Evolutionary conservation across 345 rosid species (phyloP), one percentile per base, ranked within the genome.

Genomic region (Acer saccharum): DNA sequence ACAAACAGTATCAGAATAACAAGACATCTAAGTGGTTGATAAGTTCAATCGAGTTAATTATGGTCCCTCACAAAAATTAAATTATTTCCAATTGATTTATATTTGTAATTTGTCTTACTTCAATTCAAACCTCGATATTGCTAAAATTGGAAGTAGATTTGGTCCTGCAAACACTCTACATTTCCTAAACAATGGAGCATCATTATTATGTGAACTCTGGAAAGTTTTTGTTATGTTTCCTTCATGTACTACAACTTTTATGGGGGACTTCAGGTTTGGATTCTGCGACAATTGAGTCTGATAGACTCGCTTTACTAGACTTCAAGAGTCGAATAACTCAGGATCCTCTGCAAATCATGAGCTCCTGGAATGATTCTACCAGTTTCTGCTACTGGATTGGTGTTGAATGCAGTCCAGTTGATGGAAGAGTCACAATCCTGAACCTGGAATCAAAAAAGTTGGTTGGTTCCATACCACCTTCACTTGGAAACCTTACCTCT

Each of bases 271-370:
- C 67, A 3, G 29, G 67, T 41, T 48, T 50, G 43, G 70, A 50
- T 60, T 74, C 80, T 1, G 52, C 67, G n/a, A 2, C 27, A 6
- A 12, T 2, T 32, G 32, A 35, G 64, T 62, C 32, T 10, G 52
- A 72, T 17, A 35, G 39, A 7, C 65, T 55, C 4, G 20, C 50
- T 32, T 72, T 57, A n/a, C 65, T 57, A n/a, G 75, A 72, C 23
- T 72, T 72, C 32, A 72, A 71, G 50, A 43, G 8, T 17, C 64
- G 3, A 11, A n/a, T n/a, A 55, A 71, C 75, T 57, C 65, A 71
- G 39, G 75, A 71, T 57, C 65, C 75, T 55, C 50, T n/a, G 65
- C 50, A 71, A 17, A 32, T 57, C 65, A 71, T 32, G 75, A 71
- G 65, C 50, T 55, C 75, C 2, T 71, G 75, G 75, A 71, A 71